A percentile compares a stretch with the other conserved stretches of the same genome.
Evolutionary conservation across 108 stramenopile genomes (phyloP).

Genomic region (Cyclotella distinguenda): DNA sequence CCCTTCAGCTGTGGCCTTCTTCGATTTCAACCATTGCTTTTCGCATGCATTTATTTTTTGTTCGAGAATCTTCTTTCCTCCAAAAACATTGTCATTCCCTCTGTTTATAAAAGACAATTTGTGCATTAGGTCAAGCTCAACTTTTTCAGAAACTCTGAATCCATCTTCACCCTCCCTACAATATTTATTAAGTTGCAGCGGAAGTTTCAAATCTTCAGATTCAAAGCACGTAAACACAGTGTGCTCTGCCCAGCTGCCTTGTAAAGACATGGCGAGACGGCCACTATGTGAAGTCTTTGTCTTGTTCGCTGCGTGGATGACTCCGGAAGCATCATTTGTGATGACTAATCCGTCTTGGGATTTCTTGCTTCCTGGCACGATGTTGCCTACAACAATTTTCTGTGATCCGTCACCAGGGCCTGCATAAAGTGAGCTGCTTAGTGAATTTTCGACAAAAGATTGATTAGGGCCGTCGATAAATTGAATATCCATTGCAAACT

Average conservation of each 20-base stretch:
- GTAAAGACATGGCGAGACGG: neutral
- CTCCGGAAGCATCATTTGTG: neutral
- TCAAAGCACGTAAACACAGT: conserved; percentile 1
- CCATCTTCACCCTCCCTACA: neutral
- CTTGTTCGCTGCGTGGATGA: neutral
- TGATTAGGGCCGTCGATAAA: neutral
- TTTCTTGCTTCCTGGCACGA: no score
- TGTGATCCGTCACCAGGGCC: neutral
- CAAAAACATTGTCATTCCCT: conserved; percentile 10
- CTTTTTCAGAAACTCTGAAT: neutral
- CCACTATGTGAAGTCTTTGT: no score
- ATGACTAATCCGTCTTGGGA: no score
- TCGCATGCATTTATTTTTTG: conserved; percentile 6
- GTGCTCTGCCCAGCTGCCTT: conserved; percentile 14
- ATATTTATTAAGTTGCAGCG: conserved; percentile 1
- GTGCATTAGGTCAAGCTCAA: conserved; percentile 20
- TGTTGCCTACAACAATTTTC: conserved; percentile 3
- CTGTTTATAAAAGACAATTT: conserved; percentile 19
- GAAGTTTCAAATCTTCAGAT: neutral
- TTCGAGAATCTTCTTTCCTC: conserved; percentile 25
- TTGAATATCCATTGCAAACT: conserved; percentile 12
- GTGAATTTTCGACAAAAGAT: neutral
- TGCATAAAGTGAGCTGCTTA: neutral
- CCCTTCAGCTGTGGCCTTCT: neutral
- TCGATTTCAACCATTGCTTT: conserved; percentile 6